Evolutionary conservation across 2,329 filamentous ascomycete genomes (phyloP), one percentile per base, ranked within the genome.

Genomic region (Ceratocystis albifundus): DNA sequence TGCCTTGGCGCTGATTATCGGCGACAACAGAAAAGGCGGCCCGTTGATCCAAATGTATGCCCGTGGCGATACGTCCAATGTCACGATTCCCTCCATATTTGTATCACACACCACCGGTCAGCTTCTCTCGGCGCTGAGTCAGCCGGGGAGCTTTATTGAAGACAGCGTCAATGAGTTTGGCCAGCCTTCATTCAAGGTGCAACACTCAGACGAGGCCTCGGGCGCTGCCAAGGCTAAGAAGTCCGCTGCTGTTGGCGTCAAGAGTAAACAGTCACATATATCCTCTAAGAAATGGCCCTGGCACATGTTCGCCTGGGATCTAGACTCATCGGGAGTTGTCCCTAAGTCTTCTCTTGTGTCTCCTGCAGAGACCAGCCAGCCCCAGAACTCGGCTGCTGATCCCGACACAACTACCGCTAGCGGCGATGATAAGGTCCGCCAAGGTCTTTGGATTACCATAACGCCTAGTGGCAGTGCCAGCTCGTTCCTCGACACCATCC

Each of bases 31-130:
- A 67, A 88, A 89, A 69, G 93, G 93, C 57, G 92, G 91, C 3
- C 88, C 88, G 45, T 78, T 99, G 69, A 89, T 97, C 63, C 94
- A 95, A 71, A 99, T 99, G 94, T 97, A 96, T 75, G 94, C 94
- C n/a, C 86, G 89, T 72, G 94, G 93, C 46, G 92, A 97, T 73
- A 96, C 93, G 2, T 95, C 92, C 44, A 96, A 96, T 72, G 84
- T 97, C 70, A 90, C 90, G 0, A 96, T 99, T 65, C 92, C 94
- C 0, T 90, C 94, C 0, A 81, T 97, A 8, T 99, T 99, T 75
- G 97, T 94, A 0, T 95, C 93, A 0, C 86, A 94, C 71, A 97
- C 91, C 0, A 97, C 93, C 0, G 94, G 94, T 0, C 93, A 96
- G 74, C 80, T 99, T 15, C 81, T 99, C 17, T 96, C 92, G 0